phyloP scores from a whole-genome alignment of 2,329 filamentous ascomycete genomes.

The Aspergillus clavatus region DNA sequence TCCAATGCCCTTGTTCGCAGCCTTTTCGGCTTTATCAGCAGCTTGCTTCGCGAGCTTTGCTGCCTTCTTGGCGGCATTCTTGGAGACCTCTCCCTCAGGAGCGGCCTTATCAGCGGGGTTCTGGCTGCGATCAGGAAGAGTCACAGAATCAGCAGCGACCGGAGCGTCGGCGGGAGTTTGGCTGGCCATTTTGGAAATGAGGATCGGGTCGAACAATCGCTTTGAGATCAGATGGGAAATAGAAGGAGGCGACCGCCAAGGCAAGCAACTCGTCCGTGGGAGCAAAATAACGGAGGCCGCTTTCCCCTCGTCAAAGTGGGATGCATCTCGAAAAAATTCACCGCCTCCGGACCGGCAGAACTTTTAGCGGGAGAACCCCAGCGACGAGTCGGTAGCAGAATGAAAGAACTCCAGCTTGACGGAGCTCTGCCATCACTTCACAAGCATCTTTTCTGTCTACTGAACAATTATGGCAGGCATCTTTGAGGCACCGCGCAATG shows the following conservation, averaged over 20 bases:
- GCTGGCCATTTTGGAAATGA: constrained; percentile 27
- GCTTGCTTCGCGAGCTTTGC: constrained; percentile 23
- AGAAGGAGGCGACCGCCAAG: constrained; percentile 15
- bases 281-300: constrained; percentile 8
- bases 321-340: constrained; percentile 32
- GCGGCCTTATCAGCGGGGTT: constrained; percentile 35
- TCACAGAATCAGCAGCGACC: constrained; percentile 22
- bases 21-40: constrained; percentile 48
- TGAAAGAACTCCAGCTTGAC: constrained; percentile 16
- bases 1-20: constrained; percentile 39
- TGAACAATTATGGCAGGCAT: constrained; percentile 73
- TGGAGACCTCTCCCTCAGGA: constrained; percentile 32
- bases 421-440: constrained; percentile 28
- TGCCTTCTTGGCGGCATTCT: constrained; percentile 26
- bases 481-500: constrained; percentile 89
- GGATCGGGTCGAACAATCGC: constrained; percentile 14
- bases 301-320: constrained; percentile 36
- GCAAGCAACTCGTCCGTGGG: constrained; percentile 7
- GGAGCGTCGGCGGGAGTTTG: constrained; percentile 26
- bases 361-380: constrained; percentile 30
- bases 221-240: constrained; percentile 14
- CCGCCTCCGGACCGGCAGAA: constrained; percentile 41
- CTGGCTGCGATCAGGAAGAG: constrained; percentile 38
- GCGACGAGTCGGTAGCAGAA: constrained; percentile 8
- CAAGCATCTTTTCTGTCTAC: constrained; percentile 16